Evolutionary conservation across 1,284 basidiomycete species (phyloP).

Genomic region (Ceratobasidium sp.): DNA sequence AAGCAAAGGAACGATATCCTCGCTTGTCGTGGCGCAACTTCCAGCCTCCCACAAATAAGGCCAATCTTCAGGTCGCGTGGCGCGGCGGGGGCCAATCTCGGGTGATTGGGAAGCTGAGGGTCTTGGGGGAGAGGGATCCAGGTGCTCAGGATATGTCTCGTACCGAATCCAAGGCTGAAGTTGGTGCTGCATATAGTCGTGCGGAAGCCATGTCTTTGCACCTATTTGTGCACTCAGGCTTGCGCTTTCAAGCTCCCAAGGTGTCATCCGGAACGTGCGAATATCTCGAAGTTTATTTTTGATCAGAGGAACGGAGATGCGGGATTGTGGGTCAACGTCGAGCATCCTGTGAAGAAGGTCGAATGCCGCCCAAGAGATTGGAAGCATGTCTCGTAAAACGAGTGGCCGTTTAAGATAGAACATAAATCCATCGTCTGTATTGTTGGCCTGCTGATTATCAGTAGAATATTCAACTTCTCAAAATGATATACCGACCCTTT

Average conservation of each 20-base stretch:
- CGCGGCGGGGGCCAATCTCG: neutral
- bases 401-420: neutral
- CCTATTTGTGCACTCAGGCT: neutral
- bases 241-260: constrained; percentile 1
- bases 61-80: neutral
- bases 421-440: neutral
- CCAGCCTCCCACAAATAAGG: neutral
- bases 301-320: neutral
- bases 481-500: neutral
- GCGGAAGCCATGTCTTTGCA: neutral
- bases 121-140: neutral
- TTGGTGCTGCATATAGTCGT: neutral
- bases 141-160: constrained; percentile 1
- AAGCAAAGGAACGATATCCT: constrained; percentile 1
- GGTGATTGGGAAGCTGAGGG: neutral
- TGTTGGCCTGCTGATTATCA: neutral
- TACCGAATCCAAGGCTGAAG: constrained; percentile 9
- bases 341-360: constrained; percentile 2
- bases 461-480: neutral
- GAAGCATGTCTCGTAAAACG: neutral
- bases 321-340: neutral
- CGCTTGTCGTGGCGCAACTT: neutral
- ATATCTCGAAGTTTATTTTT: constrained; percentile 8
- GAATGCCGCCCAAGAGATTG: constrained; percentile 1
- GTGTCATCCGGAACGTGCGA: constrained; percentile 3